Percentiles rank a stretch among this genome's conserved stretches.
phyloP scores from a whole-genome alignment of 306 rosid genomes.

The Oxytropis ochrocephala region DNA sequence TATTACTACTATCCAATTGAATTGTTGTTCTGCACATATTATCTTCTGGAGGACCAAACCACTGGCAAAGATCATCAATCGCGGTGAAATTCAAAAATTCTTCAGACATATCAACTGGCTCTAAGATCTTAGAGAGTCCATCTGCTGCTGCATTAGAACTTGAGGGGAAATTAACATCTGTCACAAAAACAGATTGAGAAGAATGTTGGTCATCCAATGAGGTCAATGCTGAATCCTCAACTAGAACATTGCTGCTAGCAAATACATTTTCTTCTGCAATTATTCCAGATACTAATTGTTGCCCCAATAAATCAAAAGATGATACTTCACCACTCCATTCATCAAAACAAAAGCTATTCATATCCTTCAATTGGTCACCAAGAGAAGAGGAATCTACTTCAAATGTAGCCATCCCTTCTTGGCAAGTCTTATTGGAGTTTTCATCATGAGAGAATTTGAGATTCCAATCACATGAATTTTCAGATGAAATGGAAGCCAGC shows the following conservation, averaged over 20 bases:
- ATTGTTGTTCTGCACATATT: slow-evolving; percentile 20
- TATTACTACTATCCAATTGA: slow-evolving; percentile 15
- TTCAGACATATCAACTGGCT: slow-evolving; percentile 27
- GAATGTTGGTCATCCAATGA: slow-evolving; percentile 25
- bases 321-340: slow-evolving; percentile 36
- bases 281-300: slow-evolving; percentile 25
- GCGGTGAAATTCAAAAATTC: slow-evolving; percentile 35
- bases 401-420: slow-evolving; percentile 11
- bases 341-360: slow-evolving; percentile 16
- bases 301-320: slow-evolving; percentile 35
- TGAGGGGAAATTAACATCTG: slow-evolving; percentile 18
- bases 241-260: slow-evolving; percentile 18
- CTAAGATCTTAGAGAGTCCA: slow-evolving; percentile 30
- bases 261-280: slow-evolving; percentile 19
- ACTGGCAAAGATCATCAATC: slow-evolving; percentile 58
- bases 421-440: slow-evolving; percentile 1
- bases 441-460: slow-evolving; percentile 15
- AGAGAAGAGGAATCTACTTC: slow-evolving; percentile 22
- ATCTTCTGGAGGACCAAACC: slow-evolving; percentile 45
- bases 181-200: slow-evolving; percentile 14
- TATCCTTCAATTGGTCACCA: slow-evolving; percentile 13
- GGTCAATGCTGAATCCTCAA: slow-evolving; percentile 20
- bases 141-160: slow-evolving; percentile 11
- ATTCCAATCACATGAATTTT: slow-evolving; percentile 31
- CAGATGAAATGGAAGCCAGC: slow-evolving; percentile 47